A percentile compares a stretch with the other conserved stretches of the same genome.
phyloP scores from a whole-genome alignment of 1,284 basidiomycete species.

The Pseudomicrostroma phylloplanum region DNA sequence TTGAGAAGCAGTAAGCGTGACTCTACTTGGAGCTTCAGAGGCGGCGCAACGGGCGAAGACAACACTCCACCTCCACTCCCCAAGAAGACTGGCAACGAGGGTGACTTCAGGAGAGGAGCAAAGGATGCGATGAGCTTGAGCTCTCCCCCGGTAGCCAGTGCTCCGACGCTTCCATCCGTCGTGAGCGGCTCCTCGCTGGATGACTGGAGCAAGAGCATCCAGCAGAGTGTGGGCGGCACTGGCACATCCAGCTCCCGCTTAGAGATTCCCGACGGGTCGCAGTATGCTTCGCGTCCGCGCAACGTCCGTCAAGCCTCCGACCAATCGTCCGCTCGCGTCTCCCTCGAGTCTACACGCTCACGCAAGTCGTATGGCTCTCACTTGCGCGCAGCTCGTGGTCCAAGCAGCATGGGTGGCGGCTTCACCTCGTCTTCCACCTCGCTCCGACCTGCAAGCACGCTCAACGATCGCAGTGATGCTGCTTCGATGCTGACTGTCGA shows the following conservation, averaged over 20 bases:
- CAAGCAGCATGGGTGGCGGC: slow-evolving; percentile 4
- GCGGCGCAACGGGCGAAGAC: background rate
- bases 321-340: background rate
- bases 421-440: background rate
- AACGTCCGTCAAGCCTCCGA: background rate
- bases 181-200: slow-evolving; percentile 32
- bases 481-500: slow-evolving; percentile 91
- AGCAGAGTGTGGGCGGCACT: slow-evolving; percentile 20
- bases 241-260: slow-evolving; percentile 7
- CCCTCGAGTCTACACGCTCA: slow-evolving; percentile 9
- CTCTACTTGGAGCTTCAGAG: slow-evolving; percentile 41
- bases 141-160: slow-evolving; percentile 7
- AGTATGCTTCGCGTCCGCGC: background rate
- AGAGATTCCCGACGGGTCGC: background rate
- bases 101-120: slow-evolving; percentile 13
- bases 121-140: slow-evolving; percentile 32
- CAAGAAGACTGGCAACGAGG: slow-evolving; percentile 29
- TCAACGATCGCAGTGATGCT: slow-evolving; percentile 69
- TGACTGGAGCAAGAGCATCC: slow-evolving; percentile 35
- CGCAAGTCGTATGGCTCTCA: slow-evolving; percentile 24
- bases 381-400: slow-evolving; percentile 20
- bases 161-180: slow-evolving; percentile 35
- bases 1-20: slow-evolving; percentile 35
- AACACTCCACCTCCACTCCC: slow-evolving; percentile 23
- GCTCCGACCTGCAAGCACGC: slow-evolving; percentile 13